These are phyloP conservation scores for Neopestalotiopsis clavispora DNA, from an alignment of 2,329 filamentous ascomycete genomes.

Conservation along the genomic window DNA sequence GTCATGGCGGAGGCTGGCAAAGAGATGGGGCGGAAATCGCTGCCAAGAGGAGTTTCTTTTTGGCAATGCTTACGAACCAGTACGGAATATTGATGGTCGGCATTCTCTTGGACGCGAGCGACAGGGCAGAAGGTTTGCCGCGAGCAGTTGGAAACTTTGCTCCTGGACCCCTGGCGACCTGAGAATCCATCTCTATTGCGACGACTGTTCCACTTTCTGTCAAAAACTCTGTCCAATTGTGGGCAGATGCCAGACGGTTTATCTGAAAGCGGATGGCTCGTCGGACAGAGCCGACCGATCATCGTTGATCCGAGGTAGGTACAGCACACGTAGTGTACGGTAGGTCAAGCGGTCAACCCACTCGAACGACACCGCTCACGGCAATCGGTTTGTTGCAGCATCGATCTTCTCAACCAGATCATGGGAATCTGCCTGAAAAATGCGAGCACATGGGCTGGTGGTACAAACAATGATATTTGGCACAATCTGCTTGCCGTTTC, in stretches of 20 bases:
- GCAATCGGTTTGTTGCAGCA: not conserved
- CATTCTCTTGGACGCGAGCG: not conserved
- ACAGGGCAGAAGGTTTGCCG: not conserved
- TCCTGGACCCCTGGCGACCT: not conserved
- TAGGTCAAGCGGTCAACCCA: not conserved
- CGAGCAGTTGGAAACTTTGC: not conserved
- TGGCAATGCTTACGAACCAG: not conserved
- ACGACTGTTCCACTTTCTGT: slow-evolving; percentile 13
- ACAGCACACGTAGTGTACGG: not conserved
- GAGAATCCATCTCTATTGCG: slow-evolving; percentile 9
- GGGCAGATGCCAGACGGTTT: slow-evolving; percentile 8
- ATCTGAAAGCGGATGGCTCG: slow-evolving; percentile 2
- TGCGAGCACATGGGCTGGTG: not conserved
- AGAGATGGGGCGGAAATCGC: not conserved
- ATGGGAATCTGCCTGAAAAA: no score
- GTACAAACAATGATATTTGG: not conserved
- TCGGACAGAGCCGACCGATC: not conserved
- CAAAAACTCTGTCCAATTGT: slow-evolving; percentile 6
- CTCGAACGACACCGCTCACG: not conserved
- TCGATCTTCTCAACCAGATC: no score
- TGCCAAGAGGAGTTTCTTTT: not conserved
- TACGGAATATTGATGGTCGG: not conserved
- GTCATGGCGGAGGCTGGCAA: not conserved
- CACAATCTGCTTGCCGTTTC: slow-evolving; percentile 2
- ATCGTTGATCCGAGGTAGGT: not conserved